Evolutionary conservation across 2,329 filamentous ascomycete species (phyloP), one percentile per base, ranked within the genome.

Genomic region (Hymenoscyphus infarciens): DNA sequence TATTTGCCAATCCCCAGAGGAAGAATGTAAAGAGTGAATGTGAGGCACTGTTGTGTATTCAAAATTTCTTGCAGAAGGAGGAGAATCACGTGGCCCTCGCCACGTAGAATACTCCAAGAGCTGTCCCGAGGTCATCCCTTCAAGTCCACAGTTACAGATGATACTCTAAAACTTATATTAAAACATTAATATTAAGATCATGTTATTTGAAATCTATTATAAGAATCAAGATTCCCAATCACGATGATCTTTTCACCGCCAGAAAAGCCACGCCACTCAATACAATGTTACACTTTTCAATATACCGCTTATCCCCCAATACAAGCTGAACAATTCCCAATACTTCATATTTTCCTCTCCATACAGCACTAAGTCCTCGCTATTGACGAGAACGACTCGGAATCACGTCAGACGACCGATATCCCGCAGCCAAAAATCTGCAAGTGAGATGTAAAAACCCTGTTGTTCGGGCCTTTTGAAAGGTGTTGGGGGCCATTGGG

Each of bases 331-430:
- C 7, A 11, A 11, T 4, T 15, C 7, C 42, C n/a, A 25, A 22
- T 22, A 49, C 16, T 49, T 8, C 3, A 10, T 11, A 49, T 22
- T 49, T 11, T 5, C 2, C 5, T 49, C 19, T 49, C 42, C 1
- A 49, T 49, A 1, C 10, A 49, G n/a, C 42, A 49, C 42, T 22
- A 49, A 49, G 42, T 49, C n/a, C 42, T 49, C 42, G 11, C 25
- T 49, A 6, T 49, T 11, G 42, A 49, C 19, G 13, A 49, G 3
- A 49, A 49, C n/a, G 42, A 49, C 19, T 22, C 25, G 4, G 7
- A 49, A 49, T 22, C 42, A 49, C n/a, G 42, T 49, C 42, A 49
- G 42, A 49, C 42, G 42, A 49, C 42, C 42, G 42, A 49, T 49
- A 49, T 22, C n/a, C 19, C 19, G 42, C 42, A 49, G 42, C n/a